Evolutionary conservation across 164 flowering plant species (phyloP).

Genomic region (Platanus orientalis): DNA sequence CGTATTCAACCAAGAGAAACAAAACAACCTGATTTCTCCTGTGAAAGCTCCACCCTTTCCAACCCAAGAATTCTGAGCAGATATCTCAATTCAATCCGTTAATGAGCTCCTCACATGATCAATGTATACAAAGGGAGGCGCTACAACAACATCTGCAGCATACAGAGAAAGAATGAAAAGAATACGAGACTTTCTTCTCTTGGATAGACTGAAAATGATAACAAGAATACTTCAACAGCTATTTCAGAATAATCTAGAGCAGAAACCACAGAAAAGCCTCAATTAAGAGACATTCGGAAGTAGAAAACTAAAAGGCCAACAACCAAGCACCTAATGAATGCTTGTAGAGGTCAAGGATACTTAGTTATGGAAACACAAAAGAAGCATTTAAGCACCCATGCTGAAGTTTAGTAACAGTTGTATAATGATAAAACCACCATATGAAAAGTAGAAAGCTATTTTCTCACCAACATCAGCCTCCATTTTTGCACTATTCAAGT

Average conservation of each 20-base stretch:
- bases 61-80: slow-evolving; percentile 94
- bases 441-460: background rate
- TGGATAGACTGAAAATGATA: background rate
- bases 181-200: background rate
- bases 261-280: background rate
- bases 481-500: slow-evolving; percentile 71
- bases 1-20: slow-evolving; percentile 1
- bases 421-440: background rate
- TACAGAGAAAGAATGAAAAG: background rate
- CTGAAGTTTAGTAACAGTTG: background rate
- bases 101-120: slow-evolving; percentile 79
- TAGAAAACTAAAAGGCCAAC: background rate
- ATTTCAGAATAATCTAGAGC: background rate
- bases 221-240: background rate
- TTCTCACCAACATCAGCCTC: slow-evolving; percentile 94
- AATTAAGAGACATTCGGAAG: background rate
- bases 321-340: background rate
- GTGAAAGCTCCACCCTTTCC: slow-evolving; percentile 99
- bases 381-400: background rate
- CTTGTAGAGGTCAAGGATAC: background rate
- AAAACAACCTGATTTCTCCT: slow-evolving; percentile 90
- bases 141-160: slow-evolving; percentile 88
- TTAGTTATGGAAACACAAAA: too few species aligned
- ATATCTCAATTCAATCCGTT: slow-evolving; percentile 70
- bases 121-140: slow-evolving; percentile 91